Conservation (phyloP, 768 basidiomycete species). For the Rhizopogon roseolus region DNA sequence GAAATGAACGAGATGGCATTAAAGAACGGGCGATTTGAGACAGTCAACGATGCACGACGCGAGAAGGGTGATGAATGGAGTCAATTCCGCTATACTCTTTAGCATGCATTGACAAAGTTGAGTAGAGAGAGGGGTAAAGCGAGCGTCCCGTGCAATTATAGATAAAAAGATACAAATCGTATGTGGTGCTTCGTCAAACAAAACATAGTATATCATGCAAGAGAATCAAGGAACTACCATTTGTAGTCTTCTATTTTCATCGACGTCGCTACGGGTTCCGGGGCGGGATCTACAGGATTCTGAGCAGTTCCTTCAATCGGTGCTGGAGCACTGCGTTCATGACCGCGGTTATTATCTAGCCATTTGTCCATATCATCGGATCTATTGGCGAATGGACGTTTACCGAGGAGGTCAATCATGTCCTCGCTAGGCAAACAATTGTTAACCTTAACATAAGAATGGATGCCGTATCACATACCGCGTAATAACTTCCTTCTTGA, state of each 20-base stretch:
- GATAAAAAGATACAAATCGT: slow-evolving; percentile 19
- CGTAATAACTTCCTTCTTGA: slow-evolving; percentile 96
- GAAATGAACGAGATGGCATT: slow-evolving; percentile 22
- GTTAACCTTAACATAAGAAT: slow-evolving; percentile 3
- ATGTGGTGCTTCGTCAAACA: slow-evolving; percentile 2
- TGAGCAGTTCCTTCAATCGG: slow-evolving; percentile 47
- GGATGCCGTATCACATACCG: slow-evolving; percentile 45
- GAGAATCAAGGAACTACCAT: slow-evolving; percentile 8
- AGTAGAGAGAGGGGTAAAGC: neutral
- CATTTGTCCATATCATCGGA: slow-evolving; percentile 96
- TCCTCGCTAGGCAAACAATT: slow-evolving; percentile 55
- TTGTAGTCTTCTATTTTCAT: slow-evolving; percentile 29
- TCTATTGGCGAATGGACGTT: slow-evolving; percentile 72
- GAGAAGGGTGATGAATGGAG: slow-evolving; percentile 73
- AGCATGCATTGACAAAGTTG: slow-evolving; percentile 43
- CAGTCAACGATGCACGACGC: slow-evolving; percentile 50
- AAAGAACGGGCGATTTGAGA: slow-evolving; percentile 50
- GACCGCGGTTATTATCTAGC: slow-evolving; percentile 75
- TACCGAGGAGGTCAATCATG: slow-evolving; percentile 80
- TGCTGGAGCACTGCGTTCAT: slow-evolving; percentile 58
- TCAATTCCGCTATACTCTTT: slow-evolving; percentile 59
- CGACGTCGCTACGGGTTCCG: slow-evolving; percentile 44
- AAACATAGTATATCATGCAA: neutral
- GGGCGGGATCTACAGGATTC: slow-evolving; percentile 37
- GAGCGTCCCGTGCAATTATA: slow-evolving; percentile 22